These are phyloP conservation scores for Tuber indicum DNA, from an alignment of 495 filamentous ascomycete species.

Conservation along the genomic window DNA sequence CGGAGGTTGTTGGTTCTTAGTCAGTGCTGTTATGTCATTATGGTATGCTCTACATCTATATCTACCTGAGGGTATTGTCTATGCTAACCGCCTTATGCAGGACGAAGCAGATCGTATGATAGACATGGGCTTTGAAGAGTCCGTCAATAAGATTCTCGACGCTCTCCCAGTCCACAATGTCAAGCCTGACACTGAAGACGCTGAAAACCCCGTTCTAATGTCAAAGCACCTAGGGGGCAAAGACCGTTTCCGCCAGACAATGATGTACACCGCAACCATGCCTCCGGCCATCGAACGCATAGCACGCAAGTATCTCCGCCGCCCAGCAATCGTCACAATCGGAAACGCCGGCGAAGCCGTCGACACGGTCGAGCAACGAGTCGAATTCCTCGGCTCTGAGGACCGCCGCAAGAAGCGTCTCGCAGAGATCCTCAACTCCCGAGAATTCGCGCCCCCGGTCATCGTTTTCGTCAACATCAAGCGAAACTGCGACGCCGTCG, in stretches of 20 bases:
- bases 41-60: slow-evolving; percentile 42
- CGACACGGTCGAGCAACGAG: slow-evolving; percentile 94
- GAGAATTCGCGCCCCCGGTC: slow-evolving; percentile 84
- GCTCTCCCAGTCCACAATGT: slow-evolving; percentile 93
- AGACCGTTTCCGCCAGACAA: slow-evolving; percentile 91
- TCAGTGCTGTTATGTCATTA: slow-evolving; percentile 97
- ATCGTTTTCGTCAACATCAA: slow-evolving; percentile 99
- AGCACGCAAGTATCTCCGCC: slow-evolving; percentile 87
- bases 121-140: slow-evolving; percentile 95
- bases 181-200: slow-evolving; percentile 92
- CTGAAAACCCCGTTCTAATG: slow-evolving; percentile 82
- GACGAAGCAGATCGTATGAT: slow-evolving; percentile 99
- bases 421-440: slow-evolving; percentile 75
- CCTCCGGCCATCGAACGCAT: slow-evolving; percentile 88
- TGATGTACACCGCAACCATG: slow-evolving; percentile 99
- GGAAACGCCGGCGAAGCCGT: slow-evolving; percentile 96
- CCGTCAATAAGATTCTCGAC: slow-evolving; percentile 95
- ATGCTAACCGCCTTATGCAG: neutral
- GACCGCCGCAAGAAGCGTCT: slow-evolving; percentile 97
- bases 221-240: slow-evolving; percentile 71
- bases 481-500: slow-evolving; percentile 94
- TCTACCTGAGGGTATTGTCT: slow-evolving; percentile 39
- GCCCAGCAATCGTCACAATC: slow-evolving; percentile 91
- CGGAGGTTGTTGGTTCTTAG: slow-evolving; percentile 81
- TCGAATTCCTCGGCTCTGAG: slow-evolving; percentile 86